phyloP scores from a whole-genome alignment of 1,284 basidiomycete genomes.

The Amylostereum chailletii region DNA sequence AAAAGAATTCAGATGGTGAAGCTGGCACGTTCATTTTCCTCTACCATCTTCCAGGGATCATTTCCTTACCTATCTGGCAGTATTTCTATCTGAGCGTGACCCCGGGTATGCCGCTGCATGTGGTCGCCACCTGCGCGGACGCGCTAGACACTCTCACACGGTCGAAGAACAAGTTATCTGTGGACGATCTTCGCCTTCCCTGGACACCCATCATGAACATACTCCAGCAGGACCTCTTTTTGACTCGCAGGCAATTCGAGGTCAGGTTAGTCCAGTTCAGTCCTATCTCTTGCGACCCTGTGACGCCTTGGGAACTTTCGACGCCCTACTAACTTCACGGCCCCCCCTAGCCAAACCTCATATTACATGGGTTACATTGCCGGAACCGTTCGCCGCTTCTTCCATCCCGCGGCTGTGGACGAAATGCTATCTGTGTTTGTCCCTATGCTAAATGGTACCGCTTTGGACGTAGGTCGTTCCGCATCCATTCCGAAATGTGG shows the following conservation, averaged over 20 bases:
- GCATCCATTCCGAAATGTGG: background rate
- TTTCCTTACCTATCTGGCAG: no score
- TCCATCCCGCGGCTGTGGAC: constrained; percentile 81
- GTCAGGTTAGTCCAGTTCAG: constrained; percentile 45
- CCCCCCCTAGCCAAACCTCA: constrained; percentile 52
- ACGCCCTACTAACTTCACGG: no score
- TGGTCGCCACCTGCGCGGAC: constrained; percentile 53
- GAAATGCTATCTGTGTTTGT: constrained; percentile 85
- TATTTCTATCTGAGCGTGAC: constrained; percentile 65
- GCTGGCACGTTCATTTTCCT: constrained; percentile 23
- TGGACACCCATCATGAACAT: constrained; percentile 85
- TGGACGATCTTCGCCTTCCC: constrained; percentile 79
- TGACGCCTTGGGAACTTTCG: constrained; percentile 10
- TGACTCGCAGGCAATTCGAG: constrained; percentile 76
- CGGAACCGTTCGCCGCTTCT: constrained; percentile 79
- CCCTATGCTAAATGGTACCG: constrained; percentile 68
- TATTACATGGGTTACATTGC: constrained; percentile 84
- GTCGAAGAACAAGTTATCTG: constrained; percentile 69
- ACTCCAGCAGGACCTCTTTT: constrained; percentile 75
- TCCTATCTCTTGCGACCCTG: background rate
- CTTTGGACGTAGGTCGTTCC: constrained; percentile 50
- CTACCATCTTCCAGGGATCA: no score
- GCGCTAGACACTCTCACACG: constrained; percentile 44
- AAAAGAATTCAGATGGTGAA: constrained; percentile 71
- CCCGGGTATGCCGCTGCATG: constrained; percentile 52